Percentiles rank a stretch among this genome's conserved stretches.
Conservation (phyloP, 2,329 filamentous ascomycete species). For the Fusarium subtropicale region DNA sequence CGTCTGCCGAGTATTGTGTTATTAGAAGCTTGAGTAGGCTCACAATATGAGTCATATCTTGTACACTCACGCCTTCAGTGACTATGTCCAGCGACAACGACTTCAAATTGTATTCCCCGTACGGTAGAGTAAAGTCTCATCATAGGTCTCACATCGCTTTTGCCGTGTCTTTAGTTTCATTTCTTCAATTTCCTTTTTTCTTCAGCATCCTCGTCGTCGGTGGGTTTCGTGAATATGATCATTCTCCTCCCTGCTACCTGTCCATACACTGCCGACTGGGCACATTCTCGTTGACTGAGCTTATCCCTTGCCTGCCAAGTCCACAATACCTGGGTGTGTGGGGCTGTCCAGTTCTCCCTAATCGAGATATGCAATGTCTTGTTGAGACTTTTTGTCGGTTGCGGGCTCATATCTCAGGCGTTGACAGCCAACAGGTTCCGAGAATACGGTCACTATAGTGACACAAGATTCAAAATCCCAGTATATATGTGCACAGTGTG, state of each 20-base stretch:
- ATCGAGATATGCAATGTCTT: background rate
- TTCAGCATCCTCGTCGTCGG: constrained; percentile 6
- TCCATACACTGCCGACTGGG: background rate
- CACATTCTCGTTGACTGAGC: background rate
- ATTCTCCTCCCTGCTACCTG: background rate
- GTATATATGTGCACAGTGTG: background rate
- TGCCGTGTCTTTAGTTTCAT: background rate
- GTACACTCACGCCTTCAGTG: background rate
- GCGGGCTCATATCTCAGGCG: constrained; percentile 38
- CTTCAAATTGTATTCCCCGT: background rate
- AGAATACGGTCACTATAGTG: constrained; percentile 11
- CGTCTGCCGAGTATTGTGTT: constrained; percentile 11
- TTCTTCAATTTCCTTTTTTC: constrained; percentile 22
- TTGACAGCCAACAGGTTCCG: constrained; percentile 23
- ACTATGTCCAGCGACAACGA: background rate
- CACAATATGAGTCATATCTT: constrained; percentile 12
- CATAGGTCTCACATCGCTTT: constrained; percentile 7
- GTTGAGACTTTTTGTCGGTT: constrained; percentile 3
- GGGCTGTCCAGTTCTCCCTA: constrained; percentile 1
- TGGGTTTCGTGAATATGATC: background rate
- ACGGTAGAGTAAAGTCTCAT: constrained; percentile 15
- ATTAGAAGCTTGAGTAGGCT: constrained; percentile 21
- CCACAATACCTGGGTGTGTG: constrained; percentile 17
- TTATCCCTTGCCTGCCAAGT: background rate
- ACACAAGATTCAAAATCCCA: background rate